Conservation (phyloP, 306 rosid genomes). For the Acmispon strigosus region DNA sequence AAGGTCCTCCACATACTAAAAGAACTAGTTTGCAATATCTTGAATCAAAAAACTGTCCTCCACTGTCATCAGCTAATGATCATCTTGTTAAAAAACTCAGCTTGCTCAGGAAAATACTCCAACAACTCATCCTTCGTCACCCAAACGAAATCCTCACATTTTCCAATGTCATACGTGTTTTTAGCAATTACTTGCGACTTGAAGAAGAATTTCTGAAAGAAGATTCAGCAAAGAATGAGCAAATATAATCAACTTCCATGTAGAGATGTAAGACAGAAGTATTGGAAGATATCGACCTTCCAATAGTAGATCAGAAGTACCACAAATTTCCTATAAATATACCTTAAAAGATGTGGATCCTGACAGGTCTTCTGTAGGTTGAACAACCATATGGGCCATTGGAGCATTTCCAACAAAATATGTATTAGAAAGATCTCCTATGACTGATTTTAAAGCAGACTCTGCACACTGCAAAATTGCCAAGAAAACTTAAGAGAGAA, state of each 20-base stretch:
- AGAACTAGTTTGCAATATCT: not conserved
- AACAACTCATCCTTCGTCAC: constrained; percentile 85
- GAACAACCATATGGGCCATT: constrained; percentile 2
- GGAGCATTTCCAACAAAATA: constrained; percentile 98
- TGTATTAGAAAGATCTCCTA: constrained; percentile 78
- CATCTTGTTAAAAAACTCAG: constrained; percentile 69
- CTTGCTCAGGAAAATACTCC: constrained; percentile 77
- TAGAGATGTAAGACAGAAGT: not conserved
- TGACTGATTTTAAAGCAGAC: constrained; percentile 59
- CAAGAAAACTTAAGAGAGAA: not conserved
- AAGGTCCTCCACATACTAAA: not conserved
- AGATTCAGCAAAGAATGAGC: constrained; percentile 3
- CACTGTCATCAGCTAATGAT: constrained; percentile 59
- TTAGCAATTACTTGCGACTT: constrained; percentile 86
- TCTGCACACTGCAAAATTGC: constrained; percentile 74
- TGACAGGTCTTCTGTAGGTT: constrained; percentile 37
- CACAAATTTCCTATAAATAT: not conserved
- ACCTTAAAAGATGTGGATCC: constrained; percentile 61
- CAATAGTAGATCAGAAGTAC: not conserved
- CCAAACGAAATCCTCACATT: constrained; percentile 81
- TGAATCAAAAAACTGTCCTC: not conserved
- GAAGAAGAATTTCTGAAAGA: constrained; percentile 70
- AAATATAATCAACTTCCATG: constrained; percentile 5
- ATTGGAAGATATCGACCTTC: not conserved
- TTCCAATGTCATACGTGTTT: constrained; percentile 44